Percentiles rank a stretch among this genome's conserved stretches.
These are phyloP conservation scores for Juglanconis oblonga DNA, from an alignment of 2,329 filamentous ascomycete species.

Conservation along the genomic window DNA sequence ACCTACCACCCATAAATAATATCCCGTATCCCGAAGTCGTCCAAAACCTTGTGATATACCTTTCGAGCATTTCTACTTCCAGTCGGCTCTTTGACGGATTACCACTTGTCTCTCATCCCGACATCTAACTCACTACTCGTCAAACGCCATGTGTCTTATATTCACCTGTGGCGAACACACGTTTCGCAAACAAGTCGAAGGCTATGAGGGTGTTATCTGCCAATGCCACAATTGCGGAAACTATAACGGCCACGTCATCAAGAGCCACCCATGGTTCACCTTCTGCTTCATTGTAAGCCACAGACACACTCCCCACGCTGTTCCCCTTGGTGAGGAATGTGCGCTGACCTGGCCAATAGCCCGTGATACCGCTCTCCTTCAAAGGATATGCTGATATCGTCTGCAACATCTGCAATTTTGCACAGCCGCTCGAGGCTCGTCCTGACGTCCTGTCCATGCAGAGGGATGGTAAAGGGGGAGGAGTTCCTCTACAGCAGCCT, in stretches of 20 bases:
- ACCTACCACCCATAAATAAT: too few relatives aligned
- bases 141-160: slow-evolving; percentile 51
- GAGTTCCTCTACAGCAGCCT: slow-evolving; percentile 35
- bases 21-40: too few relatives aligned
- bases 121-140: not conserved
- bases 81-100: too few relatives aligned
- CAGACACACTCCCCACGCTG: not conserved
- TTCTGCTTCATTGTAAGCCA: slow-evolving; percentile 68
- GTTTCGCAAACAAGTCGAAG: slow-evolving; percentile 56
- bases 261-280: slow-evolving; percentile 71
- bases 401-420: slow-evolving; percentile 75
- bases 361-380: slow-evolving; percentile 68
- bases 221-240: slow-evolving; percentile 68
- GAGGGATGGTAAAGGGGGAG: slow-evolving; percentile 32
- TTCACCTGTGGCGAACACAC: slow-evolving; percentile 62
- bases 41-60: too few relatives aligned
- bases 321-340: not conserved
- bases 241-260: slow-evolving; percentile 58
- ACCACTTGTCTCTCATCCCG: not conserved
- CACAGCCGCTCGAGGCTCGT: slow-evolving; percentile 60
- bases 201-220: slow-evolving; percentile 60
- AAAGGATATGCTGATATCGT: slow-evolving; percentile 66
- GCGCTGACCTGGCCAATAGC: slow-evolving; percentile 37
- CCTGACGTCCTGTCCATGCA: slow-evolving; percentile 54
- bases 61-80: too few relatives aligned